Evolutionary conservation across 768 basidiomycete genomes (phyloP).

Genomic region (Leccinum rimulosum): DNA sequence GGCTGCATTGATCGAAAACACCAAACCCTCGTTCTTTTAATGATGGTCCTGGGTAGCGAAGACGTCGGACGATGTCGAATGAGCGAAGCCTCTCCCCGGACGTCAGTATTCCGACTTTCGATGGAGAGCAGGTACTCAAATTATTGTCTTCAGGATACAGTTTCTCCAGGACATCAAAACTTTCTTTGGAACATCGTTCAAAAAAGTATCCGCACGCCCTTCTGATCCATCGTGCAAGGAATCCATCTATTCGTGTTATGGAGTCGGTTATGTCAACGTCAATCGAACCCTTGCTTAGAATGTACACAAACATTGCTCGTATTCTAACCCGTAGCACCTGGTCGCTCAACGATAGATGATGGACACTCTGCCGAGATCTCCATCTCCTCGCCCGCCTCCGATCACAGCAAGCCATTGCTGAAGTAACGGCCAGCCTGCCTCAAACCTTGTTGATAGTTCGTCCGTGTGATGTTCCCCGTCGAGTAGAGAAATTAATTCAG

Average conservation of each 20-base stretch:
- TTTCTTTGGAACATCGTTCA: constrained; percentile 93
- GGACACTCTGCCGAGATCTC: constrained; percentile 71
- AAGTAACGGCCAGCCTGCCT: constrained; percentile 79
- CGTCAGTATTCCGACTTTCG: constrained; percentile 49
- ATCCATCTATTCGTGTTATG: constrained; percentile 85
- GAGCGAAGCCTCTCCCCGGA: constrained; percentile 77
- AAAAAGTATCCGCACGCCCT: constrained; percentile 65
- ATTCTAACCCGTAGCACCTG: background rate
- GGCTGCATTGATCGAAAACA: constrained; percentile 92
- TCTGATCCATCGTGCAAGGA: constrained; percentile 52
- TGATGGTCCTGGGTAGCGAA: constrained; percentile 97
- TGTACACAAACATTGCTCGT: constrained; percentile 2
- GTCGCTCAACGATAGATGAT: constrained; percentile 68
- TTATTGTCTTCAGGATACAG: constrained; percentile 64
- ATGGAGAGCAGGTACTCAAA: constrained; percentile 3
- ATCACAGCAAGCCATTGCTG: constrained; percentile 65
- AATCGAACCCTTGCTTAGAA: constrained; percentile 69
- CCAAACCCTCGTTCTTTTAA: constrained; percentile 78
- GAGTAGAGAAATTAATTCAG: constrained; percentile 56
- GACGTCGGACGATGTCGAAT: constrained; percentile 91
- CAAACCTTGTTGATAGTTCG: constrained; percentile 80
- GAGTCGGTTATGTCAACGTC: constrained; percentile 87
- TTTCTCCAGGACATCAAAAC: constrained; percentile 79
- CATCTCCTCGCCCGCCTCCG: constrained; percentile 61
- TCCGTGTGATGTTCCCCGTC: constrained; percentile 93